Base-by-base conservation (phyloP, 495 filamentous ascomycete species). In the Xylaria grammica region DNA sequence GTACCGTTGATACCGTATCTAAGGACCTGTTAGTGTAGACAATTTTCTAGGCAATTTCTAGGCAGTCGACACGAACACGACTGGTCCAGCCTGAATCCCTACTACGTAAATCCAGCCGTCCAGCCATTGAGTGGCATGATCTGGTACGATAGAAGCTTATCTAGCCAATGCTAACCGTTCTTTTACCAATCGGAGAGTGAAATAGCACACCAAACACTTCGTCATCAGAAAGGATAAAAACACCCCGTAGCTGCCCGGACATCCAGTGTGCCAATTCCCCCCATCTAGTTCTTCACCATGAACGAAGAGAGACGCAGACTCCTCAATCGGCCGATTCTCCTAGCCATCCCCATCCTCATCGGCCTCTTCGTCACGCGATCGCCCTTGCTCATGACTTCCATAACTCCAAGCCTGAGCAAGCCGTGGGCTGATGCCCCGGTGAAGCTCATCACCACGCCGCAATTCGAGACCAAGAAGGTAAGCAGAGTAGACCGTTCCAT, bases 391-490 rank as follows among this genome's bases (percentile, higher is more conserved):
- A 81, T 82, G 78, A 65, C 76, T 32, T 74, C 77, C 40, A 56
- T 38, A 0, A 59, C 66, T 4, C 74, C 78, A 0, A 65, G 73
- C 11, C 30, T 49, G n/a, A n/a, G 42, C 1, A 77, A 73, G 52
- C 71, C 75, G 27, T 84, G 83, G 83, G 83, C 81, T 7, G 80
- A 84, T 65, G 72, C 74, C 3, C 82, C 83, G 29, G 76, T 84
- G 58, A 72, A 75, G 68, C 70, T 85, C 48, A 72, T 84, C 57
- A 69, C 75, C 3, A 83, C 81, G 32, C 81, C 82, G 40, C 77
- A 79, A 56, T 78, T 69, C 55, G 73, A 71, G 62, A 83, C 79
- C 22, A 75, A 76, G 66, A 78, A 80, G 74, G 78, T 78, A 67
- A 6, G 38, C 30, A 5, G 17, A 9, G 13, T 15, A 40, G 8